phyloP scores from a whole-genome alignment of 2,329 filamentous ascomycete genomes.

The Chalaropsis ovoidea region DNA sequence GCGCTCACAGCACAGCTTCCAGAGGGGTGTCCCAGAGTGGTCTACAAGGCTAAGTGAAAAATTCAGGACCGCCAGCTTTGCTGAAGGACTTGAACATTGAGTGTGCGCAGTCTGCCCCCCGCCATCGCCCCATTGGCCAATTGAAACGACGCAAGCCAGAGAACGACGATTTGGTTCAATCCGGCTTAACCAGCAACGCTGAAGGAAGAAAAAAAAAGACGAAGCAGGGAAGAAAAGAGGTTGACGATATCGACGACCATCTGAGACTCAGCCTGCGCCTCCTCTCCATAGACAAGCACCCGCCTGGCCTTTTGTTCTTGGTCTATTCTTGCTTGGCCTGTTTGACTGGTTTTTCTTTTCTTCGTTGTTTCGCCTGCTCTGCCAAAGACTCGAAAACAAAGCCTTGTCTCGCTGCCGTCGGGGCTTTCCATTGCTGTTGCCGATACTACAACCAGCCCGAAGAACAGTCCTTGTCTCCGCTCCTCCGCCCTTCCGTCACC shows the following conservation, averaged over 20 bases:
- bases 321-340: neutral
- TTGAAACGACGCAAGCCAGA: neutral
- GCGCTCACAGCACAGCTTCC: neutral
- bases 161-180: neutral
- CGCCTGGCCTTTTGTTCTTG: neutral
- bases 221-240: neutral
- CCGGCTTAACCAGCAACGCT: no score
- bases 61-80: neutral
- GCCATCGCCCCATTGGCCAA: slow-evolving; percentile 1
- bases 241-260: slow-evolving; percentile 6
- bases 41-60: neutral
- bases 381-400: neutral
- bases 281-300: neutral
- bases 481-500: neutral
- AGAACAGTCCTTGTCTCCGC: neutral
- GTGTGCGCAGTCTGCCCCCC: neutral
- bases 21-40: neutral
- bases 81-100: slow-evolving; percentile 16
- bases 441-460: neutral
- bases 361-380: neutral
- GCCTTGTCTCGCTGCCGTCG: neutral
- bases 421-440: neutral
- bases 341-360: neutral
- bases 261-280: slow-evolving; percentile 8
- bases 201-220: neutral